Base-by-base conservation (phyloP, 2,329 filamentous ascomycete genomes). In the Trichoderma pleuroti region DNA sequence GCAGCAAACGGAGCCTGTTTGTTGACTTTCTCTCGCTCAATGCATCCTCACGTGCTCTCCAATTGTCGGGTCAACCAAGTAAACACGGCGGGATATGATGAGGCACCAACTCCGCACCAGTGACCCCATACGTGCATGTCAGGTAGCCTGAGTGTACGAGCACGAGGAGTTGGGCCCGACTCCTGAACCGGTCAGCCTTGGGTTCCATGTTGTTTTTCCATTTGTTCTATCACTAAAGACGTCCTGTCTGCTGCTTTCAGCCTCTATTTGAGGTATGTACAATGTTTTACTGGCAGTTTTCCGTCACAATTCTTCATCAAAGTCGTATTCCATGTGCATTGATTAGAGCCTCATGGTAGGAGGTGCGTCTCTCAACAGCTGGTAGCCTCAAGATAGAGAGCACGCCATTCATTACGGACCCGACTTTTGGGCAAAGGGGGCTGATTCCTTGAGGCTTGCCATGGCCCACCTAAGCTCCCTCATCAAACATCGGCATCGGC, bases 51-150 rank as follows among this genome's bases (percentile, higher is more conserved):
- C 62, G 62, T 60, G 62, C 49, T 32, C 62, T 26, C 26, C 18
- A 61, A 65, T 59, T 63, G 57, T 30, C 62, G 42, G 24, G 52
- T 39, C 62, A 60, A 66, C 62, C 61, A 70, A 59, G 52, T 70
- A 68, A 68, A 60, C 66, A 61, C 4, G 21, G 46, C 36, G 28
- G 56, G 54, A 52, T n/a, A 11, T 60, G n/a, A 10, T 60, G n/a
- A 68, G 57, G 54, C 65, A 60, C 42, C 65, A 68, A 61, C 28
- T 30, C 65, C 46, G 54, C n/a, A 28, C 39, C 39, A 42, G 39
- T 42, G 39, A 42, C 54, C 10, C 21, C 14, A 34, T 32, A n/a
- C 4, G 42, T 49, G n/a, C 42, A 21, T n/a, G n/a, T n/a, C n/a
- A n/a, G n/a, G n/a, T 57, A n/a, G 46, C 11, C 30, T 12, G n/a